phyloP scores from a whole-genome alignment of 208 protist species.

The Crithidia acanthocephali region DNA sequence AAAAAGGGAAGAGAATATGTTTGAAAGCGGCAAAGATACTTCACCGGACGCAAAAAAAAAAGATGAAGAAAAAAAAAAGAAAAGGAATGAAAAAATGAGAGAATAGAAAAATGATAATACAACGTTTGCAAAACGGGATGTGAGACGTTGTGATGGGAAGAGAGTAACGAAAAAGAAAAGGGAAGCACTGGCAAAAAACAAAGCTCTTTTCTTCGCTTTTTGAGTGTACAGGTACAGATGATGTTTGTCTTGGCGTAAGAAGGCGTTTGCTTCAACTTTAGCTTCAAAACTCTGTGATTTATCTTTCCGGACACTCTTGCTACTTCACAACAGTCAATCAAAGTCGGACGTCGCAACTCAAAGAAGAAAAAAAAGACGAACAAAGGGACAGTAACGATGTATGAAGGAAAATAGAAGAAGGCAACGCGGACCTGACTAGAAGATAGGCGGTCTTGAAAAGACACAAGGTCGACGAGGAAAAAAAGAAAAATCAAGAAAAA shows the following conservation, averaged over 20 bases:
- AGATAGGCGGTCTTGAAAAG: not conserved
- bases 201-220: not conserved
- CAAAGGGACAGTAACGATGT: not conserved
- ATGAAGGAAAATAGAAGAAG: not conserved
- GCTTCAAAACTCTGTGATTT: not conserved
- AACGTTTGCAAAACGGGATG: not conserved
- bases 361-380: not conserved
- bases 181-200: not conserved
- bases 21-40: not conserved
- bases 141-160: not conserved
- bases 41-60: not conserved
- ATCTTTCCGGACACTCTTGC: not conserved
- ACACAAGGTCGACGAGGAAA: not conserved
- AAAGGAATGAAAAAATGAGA: not conserved
- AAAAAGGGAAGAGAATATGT: not conserved
- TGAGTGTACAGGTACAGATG: not conserved
- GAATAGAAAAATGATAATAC: conserved; percentile 2
- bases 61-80: not conserved
- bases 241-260: not conserved
- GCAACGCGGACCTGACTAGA: not conserved
- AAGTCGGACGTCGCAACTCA: not conserved
- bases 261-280: not conserved
- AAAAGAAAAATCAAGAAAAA: conserved; percentile 1
- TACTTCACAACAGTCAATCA: too few relatives aligned
- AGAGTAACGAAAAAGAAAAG: not conserved